Base-by-base conservation (phyloP, 2,329 filamentous ascomycete species). In the Nannizziopsis barbatae region DNA sequence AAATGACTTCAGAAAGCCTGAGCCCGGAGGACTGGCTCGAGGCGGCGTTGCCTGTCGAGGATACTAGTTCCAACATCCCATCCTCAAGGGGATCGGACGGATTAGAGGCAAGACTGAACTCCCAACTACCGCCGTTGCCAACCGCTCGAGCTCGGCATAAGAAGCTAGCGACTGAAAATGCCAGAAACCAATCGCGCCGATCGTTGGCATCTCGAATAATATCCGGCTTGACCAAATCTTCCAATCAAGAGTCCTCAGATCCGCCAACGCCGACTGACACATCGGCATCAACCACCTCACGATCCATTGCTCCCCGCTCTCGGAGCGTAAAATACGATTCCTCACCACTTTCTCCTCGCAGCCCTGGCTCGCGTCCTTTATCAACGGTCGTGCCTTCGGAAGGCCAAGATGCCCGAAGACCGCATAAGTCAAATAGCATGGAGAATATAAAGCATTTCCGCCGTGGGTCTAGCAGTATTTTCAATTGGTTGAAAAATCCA, bases 21-120 rank as follows among this genome's bases (percentile, higher is more conserved):
- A 65, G 65, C 2, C 64, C 66, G 4, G 60, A 67, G 43, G 67
- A 69, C 43, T 69, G 67, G 67, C 49, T 69, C 32, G 66, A 67
- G 32, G 67, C 67, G 17, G 66, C 65, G 17, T 61, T 61, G 49
- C 52, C 62, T 37, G 52, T 43, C 15, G 47, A 30, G 40, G 41
- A 35, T 6, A 12, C 49, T 35, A 17, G 10, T 44, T 2, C 5
- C 55, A 20, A 11, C 14, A 10, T 54, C 27, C 56, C 54, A 10
- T 52, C 53, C 30, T 47, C 52, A 12, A 60, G 57, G 35, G 22
- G n/a, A 42, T 15, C 11, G 7, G 14, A 40, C 41, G 14, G 30
- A 9, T 15, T 11, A 10, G 22, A 9, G 5, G n/a, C 35, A 8
- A 20, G 18, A 6, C 27, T 7, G 12, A 17, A 49, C 7, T 11